phyloP scores from a whole-genome alignment of 495 filamentous ascomycete genomes.

The Talaromyces liani region DNA sequence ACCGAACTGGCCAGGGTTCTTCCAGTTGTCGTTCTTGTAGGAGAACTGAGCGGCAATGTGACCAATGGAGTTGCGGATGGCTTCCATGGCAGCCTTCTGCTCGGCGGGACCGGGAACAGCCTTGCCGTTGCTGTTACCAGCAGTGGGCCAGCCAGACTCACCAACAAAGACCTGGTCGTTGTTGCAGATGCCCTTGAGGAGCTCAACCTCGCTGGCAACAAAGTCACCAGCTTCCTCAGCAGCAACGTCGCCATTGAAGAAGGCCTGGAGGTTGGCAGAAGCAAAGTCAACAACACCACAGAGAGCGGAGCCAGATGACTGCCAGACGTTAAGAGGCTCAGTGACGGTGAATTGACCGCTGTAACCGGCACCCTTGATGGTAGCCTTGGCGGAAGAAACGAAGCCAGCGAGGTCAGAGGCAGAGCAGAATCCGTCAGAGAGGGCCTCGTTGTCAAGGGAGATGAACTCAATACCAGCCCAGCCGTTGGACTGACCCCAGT shows the following conservation, averaged over 20 bases:
- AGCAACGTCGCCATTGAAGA: conserved; percentile 68
- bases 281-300: conserved; percentile 71
- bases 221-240: conserved; percentile 66
- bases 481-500: conserved; percentile 48
- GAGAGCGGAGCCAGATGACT: conserved; percentile 47
- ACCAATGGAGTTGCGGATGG: conserved; percentile 51
- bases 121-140: conserved; percentile 58
- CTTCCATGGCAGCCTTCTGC: conserved; percentile 64
- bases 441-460: conserved; percentile 83
- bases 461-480: conserved; percentile 73
- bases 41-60: conserved; percentile 68
- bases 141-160: conserved; percentile 86
- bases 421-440: conserved; percentile 60
- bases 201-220: conserved; percentile 54
- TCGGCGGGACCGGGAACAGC: conserved; percentile 59
- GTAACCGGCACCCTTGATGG: conserved; percentile 57
- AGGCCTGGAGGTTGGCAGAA: conserved; percentile 83
- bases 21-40: conserved; percentile 77
- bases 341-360: conserved; percentile 71
- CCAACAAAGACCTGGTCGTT: conserved; percentile 61
- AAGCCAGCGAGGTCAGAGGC: conserved; percentile 58
- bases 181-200: conserved; percentile 58
- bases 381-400: conserved; percentile 45
- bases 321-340: conserved; percentile 69
- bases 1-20: conserved; percentile 55